Evolutionary conservation across 202 grass and related monocot genomes (phyloP).

Genomic region (Hordeum pubiflorum): DNA sequence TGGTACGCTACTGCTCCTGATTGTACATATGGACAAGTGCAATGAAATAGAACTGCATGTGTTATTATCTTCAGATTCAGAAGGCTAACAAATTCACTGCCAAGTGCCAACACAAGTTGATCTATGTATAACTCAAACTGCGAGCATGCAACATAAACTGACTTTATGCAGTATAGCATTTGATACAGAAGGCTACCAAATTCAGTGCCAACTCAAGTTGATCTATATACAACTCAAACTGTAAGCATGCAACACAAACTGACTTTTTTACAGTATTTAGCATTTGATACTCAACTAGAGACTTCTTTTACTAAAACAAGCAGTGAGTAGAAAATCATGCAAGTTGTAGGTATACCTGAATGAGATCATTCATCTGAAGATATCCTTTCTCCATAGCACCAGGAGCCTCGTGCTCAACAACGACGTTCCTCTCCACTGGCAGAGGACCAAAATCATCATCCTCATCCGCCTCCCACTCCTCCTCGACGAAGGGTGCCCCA

Average conservation of each 20-base stretch:
- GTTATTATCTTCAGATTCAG: conserved; percentile 1
- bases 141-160: background rate
- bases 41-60: background rate
- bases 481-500: conserved; percentile 84
- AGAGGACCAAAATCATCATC: conserved; percentile 36
- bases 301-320: conserved; percentile 1
- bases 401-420: conserved; percentile 31
- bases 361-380: conserved; percentile 63
- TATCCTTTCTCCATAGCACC: conserved; percentile 50
- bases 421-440: conserved; percentile 13
- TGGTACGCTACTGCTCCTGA: no score
- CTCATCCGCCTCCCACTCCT: conserved; percentile 69
- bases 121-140: background rate
- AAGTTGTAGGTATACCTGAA: conserved; percentile 39
- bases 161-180: background rate
- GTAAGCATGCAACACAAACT: background rate
- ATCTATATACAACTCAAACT: background rate
- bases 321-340: background rate
- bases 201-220: background rate
- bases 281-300: background rate
- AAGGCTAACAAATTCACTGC: no score
- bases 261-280: background rate
- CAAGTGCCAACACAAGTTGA: background rate
- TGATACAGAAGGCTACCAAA: background rate
- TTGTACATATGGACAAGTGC: background rate